Evolutionary conservation across 352 stramenopile genomes (phyloP), one percentile per base, ranked within the genome.

Genomic region (Hyaloperonospora brassicae): DNA sequence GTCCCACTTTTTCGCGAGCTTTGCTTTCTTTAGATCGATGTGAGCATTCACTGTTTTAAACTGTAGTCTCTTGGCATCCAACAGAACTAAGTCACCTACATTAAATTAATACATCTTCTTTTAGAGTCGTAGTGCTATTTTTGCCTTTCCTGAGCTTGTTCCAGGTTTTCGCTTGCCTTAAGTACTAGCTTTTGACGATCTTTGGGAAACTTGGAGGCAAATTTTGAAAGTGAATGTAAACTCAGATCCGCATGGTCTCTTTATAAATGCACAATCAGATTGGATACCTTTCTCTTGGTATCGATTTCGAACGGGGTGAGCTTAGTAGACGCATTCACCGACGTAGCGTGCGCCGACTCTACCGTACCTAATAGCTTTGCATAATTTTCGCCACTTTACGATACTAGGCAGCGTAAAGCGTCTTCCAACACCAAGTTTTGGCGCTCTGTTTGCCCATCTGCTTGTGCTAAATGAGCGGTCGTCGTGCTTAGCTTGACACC

Each of bases 401-500:
- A 62, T 5, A 59, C 13, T 42, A 62, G 57, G 25, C 59, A 61
- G 12, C 42, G 23, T 14, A 62, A 34, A 24, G 47, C 59, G 21
- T 62, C 48, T 66, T 66, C 52, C 9, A 66, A 12, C 1, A 56
- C 44, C 13, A 61, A 42, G 11, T 58, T 58, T 11, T 62, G 47
- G 23, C 27, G 27, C 7, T 31, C 27, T 0, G 53, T 66, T 27
- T 59, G 39, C 10, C 39, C 39, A 44, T 44, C 39, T 17, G 9
- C 39, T 44, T 44, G 39, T 44, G 39, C 39, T 22, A 10, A 24
- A 22, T 44, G 39, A 44, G 39, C 39, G 39, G 39, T 44, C 39
- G 10, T 44, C 39, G 23, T 44, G 39, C 39, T 44, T 44, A 44
- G 39, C 14, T 44, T 44, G 10, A 44, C 39, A 44, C 39, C 39